Conservation (phyloP, 1,284 basidiomycete species). For the Leccinum fallax region DNA sequence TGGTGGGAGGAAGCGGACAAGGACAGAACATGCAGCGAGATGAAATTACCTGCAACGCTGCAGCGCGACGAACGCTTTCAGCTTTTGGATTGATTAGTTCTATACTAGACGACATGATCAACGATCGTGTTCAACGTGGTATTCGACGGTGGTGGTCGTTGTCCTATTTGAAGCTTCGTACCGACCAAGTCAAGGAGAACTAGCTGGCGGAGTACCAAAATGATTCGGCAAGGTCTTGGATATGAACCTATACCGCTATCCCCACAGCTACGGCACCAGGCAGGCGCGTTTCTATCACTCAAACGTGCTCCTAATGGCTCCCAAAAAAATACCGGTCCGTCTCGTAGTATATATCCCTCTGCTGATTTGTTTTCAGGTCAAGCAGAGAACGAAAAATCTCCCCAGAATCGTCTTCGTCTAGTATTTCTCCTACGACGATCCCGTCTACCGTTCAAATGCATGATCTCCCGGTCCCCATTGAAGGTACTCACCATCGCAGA, state of each 20-base stretch:
- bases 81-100: conserved; percentile 96
- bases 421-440: conserved; percentile 7
- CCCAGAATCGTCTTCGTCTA: conserved; percentile 12
- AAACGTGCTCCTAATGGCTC: conserved; percentile 31
- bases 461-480: conserved; percentile 15
- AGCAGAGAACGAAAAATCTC: conserved; percentile 16
- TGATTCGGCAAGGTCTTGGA: conserved; percentile 28
- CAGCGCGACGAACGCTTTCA: conserved; percentile 90
- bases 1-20: conserved; percentile 36
- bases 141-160: conserved; percentile 20
- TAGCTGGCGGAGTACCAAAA: conserved; percentile 35
- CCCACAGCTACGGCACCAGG: conserved; percentile 40
- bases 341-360: conserved; percentile 33
- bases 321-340: conserved; percentile 22
- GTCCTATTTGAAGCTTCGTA: conserved; percentile 4
- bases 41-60: conserved; percentile 84
- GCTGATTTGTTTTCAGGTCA: conserved; percentile 18
- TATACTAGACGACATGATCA: conserved; percentile 75
- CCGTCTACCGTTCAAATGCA: conserved; percentile 14
- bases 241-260: conserved; percentile 32
- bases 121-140: conserved; percentile 27
- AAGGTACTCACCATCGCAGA: conserved; percentile 19
- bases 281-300: conserved; percentile 35
- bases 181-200: background rate
- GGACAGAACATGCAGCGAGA: conserved; percentile 19